Conservation (phyloP, 2,329 filamentous ascomycete species). For the Metarhizium sp. region DNA sequence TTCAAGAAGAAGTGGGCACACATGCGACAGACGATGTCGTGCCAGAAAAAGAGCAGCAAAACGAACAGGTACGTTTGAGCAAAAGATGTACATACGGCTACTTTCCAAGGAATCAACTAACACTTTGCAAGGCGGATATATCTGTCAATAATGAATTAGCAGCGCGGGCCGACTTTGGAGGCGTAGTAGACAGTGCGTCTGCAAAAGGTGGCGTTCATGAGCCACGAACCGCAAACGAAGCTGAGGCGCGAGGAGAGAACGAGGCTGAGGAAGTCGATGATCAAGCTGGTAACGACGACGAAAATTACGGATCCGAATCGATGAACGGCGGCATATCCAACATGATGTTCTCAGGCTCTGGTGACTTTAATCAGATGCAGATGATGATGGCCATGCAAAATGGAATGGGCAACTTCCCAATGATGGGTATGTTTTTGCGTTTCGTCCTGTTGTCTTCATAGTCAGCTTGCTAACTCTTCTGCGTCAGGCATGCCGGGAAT, state of each 20-base stretch:
- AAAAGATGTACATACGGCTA: not conserved
- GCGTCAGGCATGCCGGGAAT: conserved; percentile 65
- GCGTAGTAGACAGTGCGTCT: not conserved
- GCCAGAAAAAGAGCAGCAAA: not conserved
- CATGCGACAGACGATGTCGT: not conserved
- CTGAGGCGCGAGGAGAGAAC: conserved; percentile 1
- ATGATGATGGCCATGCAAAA: conserved; percentile 72
- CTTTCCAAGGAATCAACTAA: not conserved
- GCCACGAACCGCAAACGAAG: not conserved
- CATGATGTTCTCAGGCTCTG: conserved; percentile 49
- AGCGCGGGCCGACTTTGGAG: not conserved
- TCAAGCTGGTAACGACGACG: conserved; percentile 18
- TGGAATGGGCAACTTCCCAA: conserved; percentile 56
- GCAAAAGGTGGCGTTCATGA: not conserved
- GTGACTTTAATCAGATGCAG: conserved; percentile 69
- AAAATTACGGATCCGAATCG: conserved; percentile 25
- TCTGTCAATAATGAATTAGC: not conserved
- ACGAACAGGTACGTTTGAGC: conserved; percentile 1
- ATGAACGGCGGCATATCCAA: conserved; percentile 41
- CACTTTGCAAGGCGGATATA: not conserved
- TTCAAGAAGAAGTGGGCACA: not conserved
- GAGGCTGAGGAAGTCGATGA: conserved; percentile 11
- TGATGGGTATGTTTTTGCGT: conserved; percentile 67
- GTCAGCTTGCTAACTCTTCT: conserved; percentile 16
- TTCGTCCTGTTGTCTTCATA: not conserved